phyloP scores from a whole-genome alignment of 768 basidiomycete genomes.

The Hysterangium stoloniferum region DNA sequence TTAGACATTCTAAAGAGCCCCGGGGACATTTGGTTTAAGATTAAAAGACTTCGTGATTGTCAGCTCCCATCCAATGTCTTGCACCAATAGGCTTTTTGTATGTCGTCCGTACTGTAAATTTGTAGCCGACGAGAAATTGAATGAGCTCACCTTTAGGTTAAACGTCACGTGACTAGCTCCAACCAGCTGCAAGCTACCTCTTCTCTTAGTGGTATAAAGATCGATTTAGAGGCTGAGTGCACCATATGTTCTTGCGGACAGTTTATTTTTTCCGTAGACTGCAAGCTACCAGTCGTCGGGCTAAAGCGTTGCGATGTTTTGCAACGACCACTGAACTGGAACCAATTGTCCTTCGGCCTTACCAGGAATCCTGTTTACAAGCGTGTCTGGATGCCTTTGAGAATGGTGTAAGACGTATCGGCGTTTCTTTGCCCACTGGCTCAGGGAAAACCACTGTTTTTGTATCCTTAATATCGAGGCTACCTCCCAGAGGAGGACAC shows the following conservation, averaged over 20 bases:
- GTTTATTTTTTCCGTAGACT: no score
- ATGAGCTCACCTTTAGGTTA: neutral
- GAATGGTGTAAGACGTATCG: slow-evolving; percentile 64
- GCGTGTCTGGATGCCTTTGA: slow-evolving; percentile 68
- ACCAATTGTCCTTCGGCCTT: slow-evolving; percentile 59
- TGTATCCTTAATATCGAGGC: slow-evolving; percentile 65
- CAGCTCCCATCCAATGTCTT: no score
- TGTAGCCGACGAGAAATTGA: neutral
- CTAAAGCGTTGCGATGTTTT: slow-evolving; percentile 3
- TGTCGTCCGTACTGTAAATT: no score
- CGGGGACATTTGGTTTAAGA: no score
- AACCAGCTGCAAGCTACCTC: no score
- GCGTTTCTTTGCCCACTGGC: slow-evolving; percentile 80
- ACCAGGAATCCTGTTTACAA: slow-evolving; percentile 75
- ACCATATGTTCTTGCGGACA: no score
- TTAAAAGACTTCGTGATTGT: no score
- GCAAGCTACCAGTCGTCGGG: no score
- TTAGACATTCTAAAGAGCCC: no score
- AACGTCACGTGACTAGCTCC: neutral
- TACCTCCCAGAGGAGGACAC: slow-evolving; percentile 37
- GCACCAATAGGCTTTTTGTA: no score
- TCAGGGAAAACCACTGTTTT: slow-evolving; percentile 90
- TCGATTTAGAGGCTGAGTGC: no score
- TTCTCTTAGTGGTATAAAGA: no score
- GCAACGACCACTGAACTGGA: slow-evolving; percentile 8